Evolutionary conservation across 106 monocot genomes (phyloP).

Genomic region (Iris macrosiphon): DNA sequence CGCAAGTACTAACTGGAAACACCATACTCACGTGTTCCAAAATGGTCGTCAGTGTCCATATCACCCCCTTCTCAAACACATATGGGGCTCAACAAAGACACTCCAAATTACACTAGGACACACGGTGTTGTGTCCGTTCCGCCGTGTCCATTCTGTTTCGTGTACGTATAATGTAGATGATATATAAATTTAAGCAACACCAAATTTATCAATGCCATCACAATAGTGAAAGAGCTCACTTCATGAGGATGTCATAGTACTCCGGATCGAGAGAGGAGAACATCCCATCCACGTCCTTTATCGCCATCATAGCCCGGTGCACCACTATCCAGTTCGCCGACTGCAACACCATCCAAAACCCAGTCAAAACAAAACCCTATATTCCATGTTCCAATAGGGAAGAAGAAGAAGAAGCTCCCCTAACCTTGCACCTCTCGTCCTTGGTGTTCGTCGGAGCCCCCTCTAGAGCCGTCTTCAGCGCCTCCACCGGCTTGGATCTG

Average conservation of each 20-base stretch:
- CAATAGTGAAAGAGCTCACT: slow-evolving; percentile 56
- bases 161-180: no score
- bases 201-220: no score
- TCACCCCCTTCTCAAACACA: no score
- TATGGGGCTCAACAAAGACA: no score
- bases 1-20: no score
- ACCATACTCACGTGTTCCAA: no score
- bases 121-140: no score
- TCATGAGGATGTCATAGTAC: slow-evolving; percentile 98
- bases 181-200: no score
- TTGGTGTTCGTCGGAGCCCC: slow-evolving; percentile 67
- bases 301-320: slow-evolving; percentile 91
- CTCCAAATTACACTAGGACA: no score
- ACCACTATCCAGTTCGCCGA: slow-evolving; percentile 96
- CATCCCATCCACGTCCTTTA: slow-evolving; percentile 86
- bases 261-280: slow-evolving; percentile 75
- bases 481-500: slow-evolving; percentile 90
- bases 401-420: neutral
- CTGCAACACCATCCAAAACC: slow-evolving; percentile 26
- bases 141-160: no score
- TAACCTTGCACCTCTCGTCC: slow-evolving; percentile 92
- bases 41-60: no score
- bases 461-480: slow-evolving; percentile 77
- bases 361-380: neutral
- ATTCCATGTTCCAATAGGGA: no score